Evolutionary conservation across 2,329 filamentous ascomycete species (phyloP), one percentile per base, ranked within the genome.

Genomic region (Pseudogymnoascus pannorum): DNA sequence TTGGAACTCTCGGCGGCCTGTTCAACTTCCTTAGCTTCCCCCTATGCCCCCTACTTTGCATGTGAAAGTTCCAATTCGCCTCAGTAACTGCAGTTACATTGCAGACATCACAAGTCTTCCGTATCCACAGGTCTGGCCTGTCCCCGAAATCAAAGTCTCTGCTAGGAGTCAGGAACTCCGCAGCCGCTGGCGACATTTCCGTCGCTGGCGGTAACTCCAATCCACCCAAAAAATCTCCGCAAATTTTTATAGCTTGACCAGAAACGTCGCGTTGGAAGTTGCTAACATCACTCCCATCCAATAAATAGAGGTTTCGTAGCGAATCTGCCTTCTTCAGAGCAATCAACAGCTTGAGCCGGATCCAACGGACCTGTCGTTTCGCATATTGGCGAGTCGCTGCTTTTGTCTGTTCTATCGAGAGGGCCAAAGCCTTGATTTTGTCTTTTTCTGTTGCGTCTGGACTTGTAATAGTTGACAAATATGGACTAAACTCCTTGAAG

Each of bases 311-410:
- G 35, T 77, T 83, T 20, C 81, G 73, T 58, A 83, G 71, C 1
- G 79, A 77, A 7, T 78, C 74, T 14, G 79, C 74, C 16, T 83
- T 80, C 36, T 76, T 78, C 26, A 94, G 76, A 1, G 86, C 84
- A 8, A 87, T 85, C 42, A 94, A 81, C 24, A 96, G 81, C 70
- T 96, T 96, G 66, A 87, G 83, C 14, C 87, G 83, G 61, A 97
- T 95, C 91, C 92, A 99, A 62, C 87, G 84, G 16, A 90, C 77
- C 72, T 99, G 94, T 6, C 88, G 85, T 64, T 86, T 89, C 2
- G 93, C 90, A 70, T 99, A 99, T 67, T 92, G 91, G 8, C 91
- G 83, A 0, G 92, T 99, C 2, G 89, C 89, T 4, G 84, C 82
- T 72, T 95, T 91, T 65, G 91, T 92, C 58, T 85, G 82, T 65